Conservation (phyloP, 1,284 basidiomycete genomes). For the Schizophyllum commune region DNA sequence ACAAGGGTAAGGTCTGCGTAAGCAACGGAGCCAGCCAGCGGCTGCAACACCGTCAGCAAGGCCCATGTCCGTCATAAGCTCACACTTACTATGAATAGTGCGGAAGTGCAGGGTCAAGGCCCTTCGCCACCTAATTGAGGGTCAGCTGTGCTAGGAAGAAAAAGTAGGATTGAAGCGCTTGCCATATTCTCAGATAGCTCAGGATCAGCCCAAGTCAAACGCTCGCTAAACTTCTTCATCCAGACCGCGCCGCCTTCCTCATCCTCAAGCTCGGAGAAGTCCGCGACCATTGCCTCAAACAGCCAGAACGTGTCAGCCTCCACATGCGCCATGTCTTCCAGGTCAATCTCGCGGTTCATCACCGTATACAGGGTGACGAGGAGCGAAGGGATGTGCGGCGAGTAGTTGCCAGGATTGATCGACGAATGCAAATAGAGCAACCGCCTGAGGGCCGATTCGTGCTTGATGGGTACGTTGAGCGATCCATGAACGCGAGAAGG, state of each 20-base stretch:
- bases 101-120: conserved; percentile 63
- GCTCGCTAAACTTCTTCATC: conserved; percentile 56
- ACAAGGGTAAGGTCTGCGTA: conserved; percentile 60
- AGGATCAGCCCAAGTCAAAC: conserved; percentile 56
- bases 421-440: conserved; percentile 63
- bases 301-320: conserved; percentile 80
- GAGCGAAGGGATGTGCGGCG: conserved; percentile 58
- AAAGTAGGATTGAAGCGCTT: conserved; percentile 14
- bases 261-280: conserved; percentile 65
- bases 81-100: conserved; percentile 74
- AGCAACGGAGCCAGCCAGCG: conserved; percentile 71
- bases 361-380: conserved; percentile 63
- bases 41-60: conserved; percentile 29
- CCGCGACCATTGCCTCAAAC: conserved; percentile 65
- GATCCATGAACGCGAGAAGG: conserved; percentile 38
- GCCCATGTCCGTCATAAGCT: no score
- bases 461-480: conserved; percentile 45
- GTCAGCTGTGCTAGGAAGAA: conserved; percentile 3
- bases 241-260: conserved; percentile 52
- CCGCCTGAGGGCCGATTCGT: conserved; percentile 60
- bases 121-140: conserved; percentile 38
- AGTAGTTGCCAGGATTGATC: conserved; percentile 66
- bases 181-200: conserved; percentile 60
- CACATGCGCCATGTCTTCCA: conserved; percentile 52
- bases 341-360: conserved; percentile 52